phyloP scores from a whole-genome alignment of 2,329 filamentous ascomycete species.

The Eurotiales sp. region DNA sequence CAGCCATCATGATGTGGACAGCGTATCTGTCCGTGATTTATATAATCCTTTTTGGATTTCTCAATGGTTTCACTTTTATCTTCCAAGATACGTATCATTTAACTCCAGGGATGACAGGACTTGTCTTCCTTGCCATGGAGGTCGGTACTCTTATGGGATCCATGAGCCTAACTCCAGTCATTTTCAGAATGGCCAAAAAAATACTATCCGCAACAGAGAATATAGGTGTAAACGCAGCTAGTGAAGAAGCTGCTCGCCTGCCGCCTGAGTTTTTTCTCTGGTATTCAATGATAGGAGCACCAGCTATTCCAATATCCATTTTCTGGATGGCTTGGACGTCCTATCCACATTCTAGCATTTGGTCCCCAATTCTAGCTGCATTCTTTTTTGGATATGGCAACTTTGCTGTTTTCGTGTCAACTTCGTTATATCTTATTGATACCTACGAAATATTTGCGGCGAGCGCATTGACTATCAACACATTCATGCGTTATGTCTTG shows the following conservation, averaged over 20 bases:
- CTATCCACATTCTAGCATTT: slow-evolving; percentile 37
- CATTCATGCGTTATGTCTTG: slow-evolving; percentile 27
- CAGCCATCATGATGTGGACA: slow-evolving; percentile 24
- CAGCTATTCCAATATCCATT: slow-evolving; percentile 39
- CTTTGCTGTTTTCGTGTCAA: slow-evolving; percentile 35
- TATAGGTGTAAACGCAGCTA: too few relatives aligned
- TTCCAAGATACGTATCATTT: slow-evolving; percentile 36
- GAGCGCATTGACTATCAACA: slow-evolving; percentile 30
- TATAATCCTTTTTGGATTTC: slow-evolving; percentile 25
- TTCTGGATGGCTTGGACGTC: slow-evolving; percentile 51
- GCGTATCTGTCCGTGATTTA: slow-evolving; percentile 29
- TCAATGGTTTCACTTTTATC: slow-evolving; percentile 26
- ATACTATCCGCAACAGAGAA: slow-evolving; percentile 24
- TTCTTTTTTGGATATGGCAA: slow-evolving; percentile 46
- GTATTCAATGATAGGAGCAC: slow-evolving; percentile 37
- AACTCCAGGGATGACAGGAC: slow-evolving; percentile 34
- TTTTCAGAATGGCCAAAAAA: slow-evolving; percentile 45
- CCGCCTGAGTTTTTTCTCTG: slow-evolving; percentile 40
- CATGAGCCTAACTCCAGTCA: slow-evolving; percentile 38
- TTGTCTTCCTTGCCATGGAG: slow-evolving; percentile 43
- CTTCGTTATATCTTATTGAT: slow-evolving; percentile 33
- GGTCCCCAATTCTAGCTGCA: slow-evolving; percentile 24
- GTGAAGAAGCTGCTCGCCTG: slow-evolving; percentile 10
- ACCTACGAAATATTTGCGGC: slow-evolving; percentile 26
- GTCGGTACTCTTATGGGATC: slow-evolving; percentile 31